phyloP scores from a whole-genome alignment of 2,329 filamentous ascomycete genomes.

The Aspergillus alliaceus region DNA sequence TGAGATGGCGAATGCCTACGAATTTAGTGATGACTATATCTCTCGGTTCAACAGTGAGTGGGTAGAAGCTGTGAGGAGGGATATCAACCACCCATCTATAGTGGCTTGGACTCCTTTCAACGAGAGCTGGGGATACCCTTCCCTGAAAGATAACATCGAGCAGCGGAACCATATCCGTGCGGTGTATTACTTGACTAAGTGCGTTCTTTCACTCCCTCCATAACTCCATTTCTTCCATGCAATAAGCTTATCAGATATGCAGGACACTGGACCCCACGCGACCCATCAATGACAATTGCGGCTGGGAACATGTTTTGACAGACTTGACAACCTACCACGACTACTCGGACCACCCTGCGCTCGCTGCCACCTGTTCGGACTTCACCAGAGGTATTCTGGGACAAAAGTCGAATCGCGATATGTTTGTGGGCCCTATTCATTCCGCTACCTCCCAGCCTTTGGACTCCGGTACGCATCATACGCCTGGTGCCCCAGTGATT shows the following conservation, averaged over 20 bases:
- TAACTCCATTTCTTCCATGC: neutral
- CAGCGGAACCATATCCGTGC: constrained; percentile 65
- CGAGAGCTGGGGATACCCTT: constrained; percentile 63
- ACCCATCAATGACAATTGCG: constrained; percentile 70
- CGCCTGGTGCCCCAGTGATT: constrained; percentile 58
- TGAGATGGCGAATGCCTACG: constrained; percentile 69
- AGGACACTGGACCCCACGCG: constrained; percentile 61
- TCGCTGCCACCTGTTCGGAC: constrained; percentile 56
- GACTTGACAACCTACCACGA: constrained; percentile 70
- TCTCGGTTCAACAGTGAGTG: constrained; percentile 65
- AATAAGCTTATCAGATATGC: neutral
- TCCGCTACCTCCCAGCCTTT: constrained; percentile 31
- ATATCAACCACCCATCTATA: constrained; percentile 65
- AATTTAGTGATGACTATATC: constrained; percentile 60
- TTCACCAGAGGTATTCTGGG: constrained; percentile 54
- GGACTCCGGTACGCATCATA: constrained; percentile 55
- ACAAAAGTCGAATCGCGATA: constrained; percentile 51
- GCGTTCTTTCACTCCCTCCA: neutral
- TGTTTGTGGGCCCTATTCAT: constrained; percentile 53
- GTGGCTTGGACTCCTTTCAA: constrained; percentile 69
- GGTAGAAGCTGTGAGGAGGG: constrained; percentile 61
- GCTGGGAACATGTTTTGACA: constrained; percentile 67
- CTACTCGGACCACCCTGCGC: constrained; percentile 59
- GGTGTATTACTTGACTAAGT: constrained; percentile 66
- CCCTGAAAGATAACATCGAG: constrained; percentile 55